phyloP scores from a whole-genome alignment of 1,284 basidiomycete species.

The Leucoagaricus sp. region DNA sequence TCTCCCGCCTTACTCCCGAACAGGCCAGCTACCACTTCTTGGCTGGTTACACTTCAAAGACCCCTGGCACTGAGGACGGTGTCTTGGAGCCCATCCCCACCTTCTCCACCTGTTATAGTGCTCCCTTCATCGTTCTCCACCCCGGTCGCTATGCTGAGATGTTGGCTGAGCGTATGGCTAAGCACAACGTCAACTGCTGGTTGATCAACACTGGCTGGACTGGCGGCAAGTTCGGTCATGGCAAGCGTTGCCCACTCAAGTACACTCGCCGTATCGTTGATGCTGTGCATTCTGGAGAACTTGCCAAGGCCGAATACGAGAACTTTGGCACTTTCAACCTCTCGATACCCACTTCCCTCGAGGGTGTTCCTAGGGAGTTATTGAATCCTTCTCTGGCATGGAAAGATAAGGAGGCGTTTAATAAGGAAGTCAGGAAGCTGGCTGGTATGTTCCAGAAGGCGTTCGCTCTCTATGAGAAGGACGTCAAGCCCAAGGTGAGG shows the following conservation, averaged over 20 bases:
- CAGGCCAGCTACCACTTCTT: slow-evolving; percentile 99
- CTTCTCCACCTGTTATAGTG: slow-evolving; percentile 99
- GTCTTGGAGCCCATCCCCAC: slow-evolving; percentile 98
- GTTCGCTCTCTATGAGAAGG: slow-evolving; percentile 86
- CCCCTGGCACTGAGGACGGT: slow-evolving; percentile 97
- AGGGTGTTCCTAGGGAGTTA: slow-evolving; percentile 86
- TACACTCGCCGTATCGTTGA: slow-evolving; percentile 97
- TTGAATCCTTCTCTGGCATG: slow-evolving; percentile 87
- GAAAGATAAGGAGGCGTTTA: slow-evolving; percentile 85
- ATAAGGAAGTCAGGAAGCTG: slow-evolving; percentile 82
- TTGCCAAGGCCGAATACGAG: slow-evolving; percentile 87
- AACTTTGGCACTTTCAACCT: slow-evolving; percentile 82
- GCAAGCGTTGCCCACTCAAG: slow-evolving; percentile 93
- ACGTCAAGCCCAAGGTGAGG: slow-evolving; percentile 78
- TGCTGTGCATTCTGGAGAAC: slow-evolving; percentile 93
- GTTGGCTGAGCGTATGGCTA: slow-evolving; percentile 94
- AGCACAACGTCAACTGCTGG: slow-evolving; percentile 94
- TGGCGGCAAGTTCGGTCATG: slow-evolving; percentile 90
- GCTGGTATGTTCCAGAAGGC: slow-evolving; percentile 93
- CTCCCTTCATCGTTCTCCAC: slow-evolving; percentile 98
- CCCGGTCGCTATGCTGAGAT: slow-evolving; percentile 95
- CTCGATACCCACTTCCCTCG: slow-evolving; percentile 77
- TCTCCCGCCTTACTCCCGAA: slow-evolving; percentile 89
- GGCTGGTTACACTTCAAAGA: slow-evolving; percentile 95
- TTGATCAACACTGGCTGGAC: slow-evolving; percentile 99